Evolutionary conservation across 2,329 filamentous ascomycete species (phyloP).

Genomic region (Microthyrium microscopicum): DNA sequence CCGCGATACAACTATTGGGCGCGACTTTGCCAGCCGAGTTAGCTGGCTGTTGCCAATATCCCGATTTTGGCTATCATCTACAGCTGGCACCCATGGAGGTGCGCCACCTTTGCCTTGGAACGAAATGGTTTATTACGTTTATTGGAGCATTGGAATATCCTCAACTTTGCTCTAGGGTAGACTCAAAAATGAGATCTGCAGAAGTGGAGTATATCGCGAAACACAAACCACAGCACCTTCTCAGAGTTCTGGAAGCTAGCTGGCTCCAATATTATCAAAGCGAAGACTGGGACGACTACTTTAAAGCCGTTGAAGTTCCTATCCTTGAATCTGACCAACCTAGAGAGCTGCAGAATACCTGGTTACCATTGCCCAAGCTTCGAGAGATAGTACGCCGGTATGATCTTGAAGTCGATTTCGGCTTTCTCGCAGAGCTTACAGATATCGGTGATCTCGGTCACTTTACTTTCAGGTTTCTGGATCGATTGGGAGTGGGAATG

Average conservation of each 20-base stretch:
- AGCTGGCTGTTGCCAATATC: neutral
- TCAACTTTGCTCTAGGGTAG: conserved; percentile 3
- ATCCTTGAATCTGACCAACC: conserved; percentile 4
- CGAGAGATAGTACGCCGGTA: neutral
- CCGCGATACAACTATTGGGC: neutral
- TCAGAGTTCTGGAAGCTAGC: conserved; percentile 3
- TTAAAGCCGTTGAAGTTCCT: neutral
- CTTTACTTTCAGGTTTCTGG: conserved; percentile 5
- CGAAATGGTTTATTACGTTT: conserved; percentile 4
- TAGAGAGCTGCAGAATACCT: conserved; percentile 2
- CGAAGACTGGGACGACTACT: neutral
- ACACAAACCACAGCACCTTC: conserved; percentile 2
- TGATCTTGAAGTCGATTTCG: conserved; percentile 4
- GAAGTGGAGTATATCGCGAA: conserved; percentile 7
- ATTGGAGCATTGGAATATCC: neutral
- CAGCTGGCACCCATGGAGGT: neutral
- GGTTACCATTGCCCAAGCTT: conserved; percentile 7
- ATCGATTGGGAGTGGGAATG: conserved; percentile 4
- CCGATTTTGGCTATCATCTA: conserved; percentile 1
- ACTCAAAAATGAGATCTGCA: neutral
- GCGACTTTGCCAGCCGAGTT: neutral
- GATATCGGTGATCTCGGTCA: conserved; percentile 1
- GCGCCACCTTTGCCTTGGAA: neutral
- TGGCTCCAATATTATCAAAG: conserved; percentile 2
- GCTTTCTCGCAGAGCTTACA: conserved; percentile 7